These are phyloP conservation scores for Glaciozyma martinii DNA, from an alignment of 768 basidiomycete species.

Conservation along the genomic window DNA sequence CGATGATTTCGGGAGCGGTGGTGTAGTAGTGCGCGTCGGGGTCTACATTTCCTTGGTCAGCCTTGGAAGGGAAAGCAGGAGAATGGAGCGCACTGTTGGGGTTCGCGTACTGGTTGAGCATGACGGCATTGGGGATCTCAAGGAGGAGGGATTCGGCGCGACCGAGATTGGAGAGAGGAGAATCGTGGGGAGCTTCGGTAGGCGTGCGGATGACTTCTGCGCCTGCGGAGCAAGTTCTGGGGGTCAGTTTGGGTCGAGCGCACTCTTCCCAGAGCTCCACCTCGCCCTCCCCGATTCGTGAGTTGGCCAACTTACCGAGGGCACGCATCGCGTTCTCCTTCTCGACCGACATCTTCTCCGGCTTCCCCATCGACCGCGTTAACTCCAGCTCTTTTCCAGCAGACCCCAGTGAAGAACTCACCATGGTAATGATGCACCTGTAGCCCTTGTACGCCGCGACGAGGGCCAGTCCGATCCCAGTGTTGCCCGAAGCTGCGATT, in stretches of 20 bases:
- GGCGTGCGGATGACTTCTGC: conserved; percentile 93
- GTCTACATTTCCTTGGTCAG: conserved; percentile 7
- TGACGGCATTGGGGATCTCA: conserved; percentile 73
- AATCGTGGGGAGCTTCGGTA: conserved; percentile 76
- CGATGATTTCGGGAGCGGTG: conserved; percentile 86
- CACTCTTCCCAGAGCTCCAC: too few relatives aligned
- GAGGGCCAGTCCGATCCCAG: conserved; percentile 69
- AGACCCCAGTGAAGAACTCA: not conserved
- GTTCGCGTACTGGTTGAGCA: conserved; percentile 73
- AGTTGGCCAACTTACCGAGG: conserved; percentile 51
- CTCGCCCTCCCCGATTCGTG: too few relatives aligned
- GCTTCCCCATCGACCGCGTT: conserved; percentile 43
- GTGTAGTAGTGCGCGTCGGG: conserved; percentile 68
- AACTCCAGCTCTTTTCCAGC: not conserved
- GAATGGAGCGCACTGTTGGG: conserved; percentile 60
- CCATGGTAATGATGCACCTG: conserved; percentile 42
- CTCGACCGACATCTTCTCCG: conserved; percentile 94
- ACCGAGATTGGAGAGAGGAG: conserved; percentile 88
- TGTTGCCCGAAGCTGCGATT: conserved; percentile 31
- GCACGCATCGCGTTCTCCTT: conserved; percentile 87
- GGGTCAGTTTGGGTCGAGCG: too few relatives aligned
- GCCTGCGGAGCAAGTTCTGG: too few relatives aligned
- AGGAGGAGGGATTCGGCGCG: conserved; percentile 68
- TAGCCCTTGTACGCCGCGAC: conserved; percentile 79
- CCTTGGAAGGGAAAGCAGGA: not conserved